These are phyloP conservation scores for Trametes meyenii DNA, from an alignment of 768 basidiomycete species.

Conservation along the genomic window DNA sequence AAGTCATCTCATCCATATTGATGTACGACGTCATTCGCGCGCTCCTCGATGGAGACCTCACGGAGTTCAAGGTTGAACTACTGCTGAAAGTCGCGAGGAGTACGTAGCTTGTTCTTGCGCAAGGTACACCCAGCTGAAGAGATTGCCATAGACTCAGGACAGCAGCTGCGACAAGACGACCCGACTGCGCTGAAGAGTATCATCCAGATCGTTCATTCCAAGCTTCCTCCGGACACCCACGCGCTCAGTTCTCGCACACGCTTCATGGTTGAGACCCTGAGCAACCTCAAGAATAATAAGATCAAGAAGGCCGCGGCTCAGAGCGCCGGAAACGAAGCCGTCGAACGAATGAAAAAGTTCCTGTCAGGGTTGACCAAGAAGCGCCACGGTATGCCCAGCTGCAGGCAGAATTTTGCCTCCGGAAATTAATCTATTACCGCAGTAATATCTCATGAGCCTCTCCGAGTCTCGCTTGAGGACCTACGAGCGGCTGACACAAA, in stretches of 20 bases:
- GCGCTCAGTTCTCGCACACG: slow-evolving; percentile 80
- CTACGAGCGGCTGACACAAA: slow-evolving; percentile 80
- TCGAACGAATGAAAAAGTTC: slow-evolving; percentile 89
- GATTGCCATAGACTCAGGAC: slow-evolving; percentile 72
- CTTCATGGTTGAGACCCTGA: slow-evolving; percentile 95
- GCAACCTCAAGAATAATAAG: slow-evolving; percentile 92
- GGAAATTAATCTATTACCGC: neutral
- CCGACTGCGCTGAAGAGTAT: slow-evolving; percentile 92
- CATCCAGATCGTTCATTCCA: slow-evolving; percentile 76
- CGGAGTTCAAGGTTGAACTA: slow-evolving; percentile 84
- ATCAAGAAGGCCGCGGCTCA: slow-evolving; percentile 63
- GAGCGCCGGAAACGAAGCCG: slow-evolving; percentile 73
- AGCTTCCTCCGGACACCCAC: slow-evolving; percentile 55
- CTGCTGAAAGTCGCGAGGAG: slow-evolving; percentile 84
- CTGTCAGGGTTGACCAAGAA: slow-evolving; percentile 75
- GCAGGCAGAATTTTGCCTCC: neutral
- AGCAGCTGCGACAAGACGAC: slow-evolving; percentile 89
- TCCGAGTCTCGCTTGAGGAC: slow-evolving; percentile 86
- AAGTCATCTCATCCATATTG: slow-evolving; percentile 86
- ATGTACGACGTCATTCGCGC: slow-evolving; percentile 87
- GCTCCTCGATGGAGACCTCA: slow-evolving; percentile 64
- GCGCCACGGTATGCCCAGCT: slow-evolving; percentile 54
- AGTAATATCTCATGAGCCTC: slow-evolving; percentile 85
- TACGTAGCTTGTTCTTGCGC: slow-evolving; percentile 33
- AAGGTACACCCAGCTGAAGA: neutral